These are phyloP conservation scores for Herpetomonas muscarum DNA, from an alignment of 208 protist species.

Conservation along the genomic window DNA sequence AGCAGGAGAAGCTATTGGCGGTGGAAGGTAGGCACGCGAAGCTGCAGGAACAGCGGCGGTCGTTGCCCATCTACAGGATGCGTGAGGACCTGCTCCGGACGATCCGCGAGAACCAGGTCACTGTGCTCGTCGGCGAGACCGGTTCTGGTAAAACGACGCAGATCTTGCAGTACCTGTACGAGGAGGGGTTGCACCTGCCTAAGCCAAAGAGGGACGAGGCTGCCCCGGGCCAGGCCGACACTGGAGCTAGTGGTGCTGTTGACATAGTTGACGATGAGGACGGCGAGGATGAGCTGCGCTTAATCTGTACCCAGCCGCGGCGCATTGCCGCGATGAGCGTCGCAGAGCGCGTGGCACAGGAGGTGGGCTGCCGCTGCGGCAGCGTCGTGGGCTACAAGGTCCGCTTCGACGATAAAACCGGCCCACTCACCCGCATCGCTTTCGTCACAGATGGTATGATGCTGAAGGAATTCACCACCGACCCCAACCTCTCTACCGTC, in stretches of 20 bases:
- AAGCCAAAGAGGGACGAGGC: background rate
- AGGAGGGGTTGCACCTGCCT: slow-evolving; percentile 67
- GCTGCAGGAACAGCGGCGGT: slow-evolving; percentile 59
- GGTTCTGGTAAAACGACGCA: slow-evolving; percentile 93
- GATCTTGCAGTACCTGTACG: slow-evolving; percentile 88
- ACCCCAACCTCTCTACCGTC: slow-evolving; percentile 93
- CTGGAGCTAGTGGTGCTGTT: no score
- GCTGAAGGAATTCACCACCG: slow-evolving; percentile 95
- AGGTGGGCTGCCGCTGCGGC: slow-evolving; percentile 86
- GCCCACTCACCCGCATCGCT: slow-evolving; percentile 85
- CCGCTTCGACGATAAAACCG: slow-evolving; percentile 96
- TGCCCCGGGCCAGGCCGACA: background rate
- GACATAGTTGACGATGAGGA: slow-evolving; percentile 15
- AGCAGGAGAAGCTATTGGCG: slow-evolving; percentile 39
- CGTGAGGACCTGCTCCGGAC: slow-evolving; percentile 85
- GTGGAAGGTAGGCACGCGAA: slow-evolving; percentile 5
- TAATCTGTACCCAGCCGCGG: slow-evolving; percentile 98
- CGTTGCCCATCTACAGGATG: slow-evolving; percentile 94
- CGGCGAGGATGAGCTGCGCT: slow-evolving; percentile 37
- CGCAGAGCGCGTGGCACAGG: slow-evolving; percentile 96
- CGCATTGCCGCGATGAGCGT: slow-evolving; percentile 99
- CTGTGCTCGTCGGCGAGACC: slow-evolving; percentile 94
- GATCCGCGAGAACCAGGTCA: slow-evolving; percentile 64
- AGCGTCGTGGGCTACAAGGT: slow-evolving; percentile 96
- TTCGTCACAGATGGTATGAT: slow-evolving; percentile 99